phyloP scores from a whole-genome alignment of 2,329 filamentous ascomycete species.

The Exophiala sideris region DNA sequence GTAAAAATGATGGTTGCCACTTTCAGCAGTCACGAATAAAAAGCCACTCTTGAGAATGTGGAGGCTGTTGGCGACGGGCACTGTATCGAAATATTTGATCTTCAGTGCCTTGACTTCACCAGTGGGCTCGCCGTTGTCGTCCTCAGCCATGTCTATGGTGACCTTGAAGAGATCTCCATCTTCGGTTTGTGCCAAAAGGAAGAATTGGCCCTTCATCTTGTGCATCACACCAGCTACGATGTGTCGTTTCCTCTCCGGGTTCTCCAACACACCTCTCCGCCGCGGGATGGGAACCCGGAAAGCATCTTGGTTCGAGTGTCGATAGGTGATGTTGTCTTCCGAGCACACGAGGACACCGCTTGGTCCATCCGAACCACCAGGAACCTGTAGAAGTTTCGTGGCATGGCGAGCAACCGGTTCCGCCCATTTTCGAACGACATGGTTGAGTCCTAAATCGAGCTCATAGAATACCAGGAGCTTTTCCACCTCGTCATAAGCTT shows the following conservation, averaged over 20 bases:
- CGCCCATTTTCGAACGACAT: conserved; percentile 94
- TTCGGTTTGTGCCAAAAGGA: conserved; percentile 92
- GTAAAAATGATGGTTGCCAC: conserved; percentile 90
- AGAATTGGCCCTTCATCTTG: conserved; percentile 93
- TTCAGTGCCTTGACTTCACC: conserved; percentile 79
- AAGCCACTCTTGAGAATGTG: conserved; percentile 96
- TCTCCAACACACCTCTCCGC: conserved; percentile 81
- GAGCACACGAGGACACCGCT: conserved; percentile 94
- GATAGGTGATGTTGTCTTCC: conserved; percentile 91
- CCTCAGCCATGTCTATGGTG: conserved; percentile 84
- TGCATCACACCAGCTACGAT: conserved; percentile 96
- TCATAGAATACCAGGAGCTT: conserved; percentile 96
- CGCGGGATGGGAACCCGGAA: conserved; percentile 87
- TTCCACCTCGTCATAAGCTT: conserved; percentile 76
- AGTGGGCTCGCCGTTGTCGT: conserved; percentile 71
- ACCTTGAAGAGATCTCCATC: conserved; percentile 99
- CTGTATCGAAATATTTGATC: conserved; percentile 97
- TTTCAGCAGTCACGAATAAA: conserved; percentile 86
- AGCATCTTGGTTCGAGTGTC: conserved; percentile 90
- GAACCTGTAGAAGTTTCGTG: conserved; percentile 89
- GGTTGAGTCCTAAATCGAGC: conserved; percentile 91
- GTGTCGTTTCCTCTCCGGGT: conserved; percentile 81
- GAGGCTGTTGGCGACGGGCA: conserved; percentile 80
- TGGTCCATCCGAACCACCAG: conserved; percentile 87
- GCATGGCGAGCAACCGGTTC: conserved; percentile 88